Percentiles rank a stretch among this genome's conserved stretches.
Conservation (phyloP, 2,329 filamentous ascomycete genomes). For the Zalaria obscura region DNA sequence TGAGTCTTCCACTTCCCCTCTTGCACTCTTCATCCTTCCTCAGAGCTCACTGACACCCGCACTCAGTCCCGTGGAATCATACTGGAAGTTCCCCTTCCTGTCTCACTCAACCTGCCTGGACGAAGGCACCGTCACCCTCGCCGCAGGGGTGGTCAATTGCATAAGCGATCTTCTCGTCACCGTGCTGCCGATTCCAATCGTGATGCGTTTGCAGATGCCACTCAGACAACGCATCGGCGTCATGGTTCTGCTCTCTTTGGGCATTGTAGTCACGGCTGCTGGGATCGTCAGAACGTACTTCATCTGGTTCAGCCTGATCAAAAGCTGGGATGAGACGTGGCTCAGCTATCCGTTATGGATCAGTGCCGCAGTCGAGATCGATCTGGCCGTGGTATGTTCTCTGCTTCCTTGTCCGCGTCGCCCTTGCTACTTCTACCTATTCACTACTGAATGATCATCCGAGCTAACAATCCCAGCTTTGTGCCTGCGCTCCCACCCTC, state of each 20-base stretch:
- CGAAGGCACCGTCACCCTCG: constrained; percentile 25
- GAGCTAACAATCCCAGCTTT: constrained; percentile 14
- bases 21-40: neutral
- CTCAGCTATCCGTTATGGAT: constrained; percentile 32
- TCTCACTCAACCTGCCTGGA: constrained; percentile 22
- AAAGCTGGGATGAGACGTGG: constrained; percentile 30
- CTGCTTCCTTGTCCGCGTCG: neutral
- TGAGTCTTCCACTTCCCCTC: constrained; percentile 8
- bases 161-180: constrained; percentile 28
- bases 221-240: constrained; percentile 17
- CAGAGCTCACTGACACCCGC: constrained; percentile 6
- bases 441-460: neutral
- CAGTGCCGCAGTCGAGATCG: constrained; percentile 30
- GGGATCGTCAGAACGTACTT: constrained; percentile 29
- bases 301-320: constrained; percentile 26
- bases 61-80: constrained; percentile 22
- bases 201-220: constrained; percentile 28
- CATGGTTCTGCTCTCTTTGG: constrained; percentile 6
- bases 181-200: constrained; percentile 28
- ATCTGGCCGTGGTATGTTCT: constrained; percentile 27
- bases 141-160: constrained; percentile 28
- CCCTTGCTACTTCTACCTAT: neutral
- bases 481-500: constrained; percentile 22
- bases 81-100: constrained; percentile 25
- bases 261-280: constrained; percentile 8